A percentile compares a stretch with the other conserved stretches of the same genome.
Conservation (phyloP, 495 filamentous ascomycete species). For the Xylaria curta region DNA sequence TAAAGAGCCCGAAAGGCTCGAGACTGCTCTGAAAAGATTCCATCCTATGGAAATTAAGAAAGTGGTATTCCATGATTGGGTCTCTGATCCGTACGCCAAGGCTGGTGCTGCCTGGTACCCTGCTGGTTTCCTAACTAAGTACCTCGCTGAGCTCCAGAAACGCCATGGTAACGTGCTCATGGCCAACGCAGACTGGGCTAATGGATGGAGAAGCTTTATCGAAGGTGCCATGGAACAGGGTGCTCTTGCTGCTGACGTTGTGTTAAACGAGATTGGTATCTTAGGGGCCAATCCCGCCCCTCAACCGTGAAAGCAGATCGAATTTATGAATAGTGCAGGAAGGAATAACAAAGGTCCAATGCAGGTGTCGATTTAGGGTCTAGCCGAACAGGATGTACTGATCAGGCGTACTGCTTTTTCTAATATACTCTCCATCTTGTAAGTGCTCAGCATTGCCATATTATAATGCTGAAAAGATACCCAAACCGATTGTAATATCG, state of each 20-base stretch:
- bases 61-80: constrained; percentile 42
- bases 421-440: background rate
- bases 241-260: constrained; percentile 17
- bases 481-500: no score
- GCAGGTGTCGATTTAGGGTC: background rate
- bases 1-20: background rate
- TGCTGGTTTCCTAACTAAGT: constrained; percentile 28
- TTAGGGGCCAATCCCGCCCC: background rate
- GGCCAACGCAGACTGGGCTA: constrained; percentile 43
- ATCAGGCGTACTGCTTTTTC: background rate
- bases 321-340: background rate
- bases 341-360: background rate
- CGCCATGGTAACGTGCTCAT: constrained; percentile 38
- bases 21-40: background rate
- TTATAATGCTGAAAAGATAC: no score
- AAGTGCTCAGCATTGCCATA: no score
- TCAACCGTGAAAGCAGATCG: background rate
- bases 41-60: constrained; percentile 4
- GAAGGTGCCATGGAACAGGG: constrained; percentile 47
- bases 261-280: constrained; percentile 5
- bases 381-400: background rate
- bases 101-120: constrained; percentile 35
- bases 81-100: constrained; percentile 39
- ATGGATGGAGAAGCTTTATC: constrained; percentile 43
- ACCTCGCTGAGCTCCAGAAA: constrained; percentile 34